Percentiles rank a stretch among this genome's conserved stretches.
These are phyloP conservation scores for Uromyces viciae-fabae DNA, from an alignment of 1,284 basidiomycete species.

Conservation along the genomic window DNA sequence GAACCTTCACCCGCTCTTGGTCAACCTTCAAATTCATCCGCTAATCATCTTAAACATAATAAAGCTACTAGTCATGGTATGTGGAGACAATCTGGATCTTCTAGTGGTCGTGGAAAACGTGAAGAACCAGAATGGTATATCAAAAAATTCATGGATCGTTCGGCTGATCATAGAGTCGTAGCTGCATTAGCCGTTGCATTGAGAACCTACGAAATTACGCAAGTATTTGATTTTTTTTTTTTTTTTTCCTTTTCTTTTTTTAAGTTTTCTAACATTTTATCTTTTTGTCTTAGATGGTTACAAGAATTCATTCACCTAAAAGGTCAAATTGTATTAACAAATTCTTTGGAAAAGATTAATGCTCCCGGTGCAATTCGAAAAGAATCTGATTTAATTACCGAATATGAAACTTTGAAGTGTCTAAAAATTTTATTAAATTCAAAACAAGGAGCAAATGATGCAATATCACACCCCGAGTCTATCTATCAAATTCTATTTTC, in stretches of 20 bases:
- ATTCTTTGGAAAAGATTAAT: constrained; percentile 71
- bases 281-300: constrained; percentile 67
- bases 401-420: constrained; percentile 86
- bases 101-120: constrained; percentile 47
- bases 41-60: background rate
- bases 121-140: constrained; percentile 65
- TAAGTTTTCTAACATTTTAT: constrained; percentile 10
- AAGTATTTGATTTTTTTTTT: constrained; percentile 51
- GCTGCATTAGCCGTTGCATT: constrained; percentile 73
- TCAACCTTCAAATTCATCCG: background rate
- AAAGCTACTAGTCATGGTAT: constrained; percentile 26
- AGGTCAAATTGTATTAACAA: constrained; percentile 79
- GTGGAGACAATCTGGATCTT: constrained; percentile 18
- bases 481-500: constrained; percentile 78
- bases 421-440: constrained; percentile 78
- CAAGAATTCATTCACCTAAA: constrained; percentile 71
- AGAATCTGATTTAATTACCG: constrained; percentile 67
- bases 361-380: constrained; percentile 58
- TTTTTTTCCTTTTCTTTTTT: background rate
- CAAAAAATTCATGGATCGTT: constrained; percentile 79
- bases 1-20: constrained; percentile 16
- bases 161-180: constrained; percentile 76
- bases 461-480: constrained; percentile 70
- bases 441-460: constrained; percentile 69
- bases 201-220: constrained; percentile 76